Base-by-base conservation (phyloP, 306 rosid species). In the Pterocarpus macrocarpus region DNA sequence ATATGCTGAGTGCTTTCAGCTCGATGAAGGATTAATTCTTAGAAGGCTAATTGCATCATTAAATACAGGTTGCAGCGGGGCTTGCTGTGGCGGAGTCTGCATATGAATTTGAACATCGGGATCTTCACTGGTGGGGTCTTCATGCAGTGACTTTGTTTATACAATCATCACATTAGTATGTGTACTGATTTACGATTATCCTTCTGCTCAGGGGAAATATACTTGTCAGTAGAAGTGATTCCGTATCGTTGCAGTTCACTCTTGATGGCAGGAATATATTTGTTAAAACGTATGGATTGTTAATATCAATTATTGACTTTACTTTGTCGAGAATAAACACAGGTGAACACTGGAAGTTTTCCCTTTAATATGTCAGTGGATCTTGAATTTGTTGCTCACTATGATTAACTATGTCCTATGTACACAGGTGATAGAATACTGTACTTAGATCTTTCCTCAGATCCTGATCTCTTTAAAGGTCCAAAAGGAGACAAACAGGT, bases 41-140 rank as follows among this genome's bases (percentile, higher is more conserved):
- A 16, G 22, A 15, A 53, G 34, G 69, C 38, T 67, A 45, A 70
- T 49, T 76, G 61, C 34, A 65, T 69, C 83, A 16, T 52, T 32
- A 30, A 81, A 77, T 87, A 41, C 90, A 95, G 97, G 99, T 90
- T 79, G 83, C 94, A 14, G 90, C 93, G 49, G 94, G 90, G 69
- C 90, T 93, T 73, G 98, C 99, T 49, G 98, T 93, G 86, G 98
- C 97, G 17, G 99, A 95, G 87, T 97, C 97, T 84, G 97, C 93
- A 2, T 91, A 82, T 79, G 97, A 95, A 83, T 95, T 95, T 78
- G 98, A 95, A 88, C 99, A 93, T 83, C 94, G 98, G 28, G 99
- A 95, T 89, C 97, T 93, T 81, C 99, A 95, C 82, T 93, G 99
- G 99, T 95, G 69, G 71, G 58, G 80, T 71, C 32, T 41, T 84